phyloP scores from a whole-genome alignment of 2,329 filamentous ascomycete species.

The Apiospora aurea region DNA sequence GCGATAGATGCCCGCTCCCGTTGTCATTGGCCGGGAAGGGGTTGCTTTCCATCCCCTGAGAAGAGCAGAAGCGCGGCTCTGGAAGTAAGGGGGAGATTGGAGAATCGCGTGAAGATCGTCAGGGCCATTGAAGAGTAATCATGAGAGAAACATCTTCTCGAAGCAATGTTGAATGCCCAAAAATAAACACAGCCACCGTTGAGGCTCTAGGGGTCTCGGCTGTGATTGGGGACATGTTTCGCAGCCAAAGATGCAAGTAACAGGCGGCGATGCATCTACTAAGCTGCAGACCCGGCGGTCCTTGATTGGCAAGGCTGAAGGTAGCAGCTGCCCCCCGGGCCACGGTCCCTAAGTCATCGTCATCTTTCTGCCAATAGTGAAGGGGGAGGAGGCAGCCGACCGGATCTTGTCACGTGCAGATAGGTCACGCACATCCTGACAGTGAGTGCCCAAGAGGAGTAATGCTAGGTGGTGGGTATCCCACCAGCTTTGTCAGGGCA shows the following conservation, averaged over 20 bases:
- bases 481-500: neutral
- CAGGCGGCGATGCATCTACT: constrained; percentile 9
- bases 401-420: constrained; percentile 3
- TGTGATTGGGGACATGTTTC: constrained; percentile 19
- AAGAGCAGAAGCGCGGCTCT: constrained; percentile 5
- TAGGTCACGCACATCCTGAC: neutral
- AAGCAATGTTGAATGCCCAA: constrained; percentile 2
- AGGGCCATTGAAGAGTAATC: constrained; percentile 8
- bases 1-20: neutral
- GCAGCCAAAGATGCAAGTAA: constrained; percentile 10
- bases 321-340: constrained; percentile 5
- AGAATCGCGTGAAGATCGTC: neutral
- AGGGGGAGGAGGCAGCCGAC: neutral
- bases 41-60: neutral
- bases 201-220: constrained; percentile 20
- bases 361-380: neutral
- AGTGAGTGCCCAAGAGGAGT: neutral
- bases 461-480: neutral
- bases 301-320: constrained; percentile 17
- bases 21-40: neutral
- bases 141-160: neutral
- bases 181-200: constrained; percentile 21
- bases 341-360: neutral
- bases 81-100: constrained; percentile 11
- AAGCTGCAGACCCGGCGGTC: neutral